phyloP scores from a whole-genome alignment of 495 filamentous ascomycete species.

The Pyrenula massariospora region DNA sequence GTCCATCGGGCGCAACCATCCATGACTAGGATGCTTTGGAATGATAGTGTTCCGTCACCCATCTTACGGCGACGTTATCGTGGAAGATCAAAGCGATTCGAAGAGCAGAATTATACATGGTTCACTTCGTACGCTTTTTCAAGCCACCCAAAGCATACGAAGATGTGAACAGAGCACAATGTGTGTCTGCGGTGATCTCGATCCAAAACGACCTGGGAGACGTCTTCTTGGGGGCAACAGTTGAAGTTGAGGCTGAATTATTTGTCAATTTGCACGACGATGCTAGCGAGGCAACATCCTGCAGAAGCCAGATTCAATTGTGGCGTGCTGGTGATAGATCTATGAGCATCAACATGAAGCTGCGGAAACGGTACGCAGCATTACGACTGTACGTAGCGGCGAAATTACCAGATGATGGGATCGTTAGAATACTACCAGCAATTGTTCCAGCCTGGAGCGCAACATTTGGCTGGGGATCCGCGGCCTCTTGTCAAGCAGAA shows the following conservation, averaged over 20 bases:
- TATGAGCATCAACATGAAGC: constrained; percentile 15
- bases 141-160: constrained; percentile 36
- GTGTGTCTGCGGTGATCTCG: constrained; percentile 50
- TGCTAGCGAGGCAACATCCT: constrained; percentile 9
- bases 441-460: constrained; percentile 48
- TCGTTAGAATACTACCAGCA: constrained; percentile 18
- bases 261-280: background rate
- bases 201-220: constrained; percentile 90
- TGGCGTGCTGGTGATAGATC: constrained; percentile 41
- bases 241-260: background rate
- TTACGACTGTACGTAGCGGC: constrained; percentile 7
- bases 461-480: constrained; percentile 21
- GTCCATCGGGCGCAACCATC: no score
- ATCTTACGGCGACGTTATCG: no score
- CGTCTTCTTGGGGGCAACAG: constrained; percentile 42
- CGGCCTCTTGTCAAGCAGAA: constrained; percentile 24
- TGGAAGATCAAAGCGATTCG: no score
- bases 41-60: no score
- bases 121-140: constrained; percentile 67
- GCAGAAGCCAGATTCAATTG: constrained; percentile 44
- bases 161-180: constrained; percentile 19
- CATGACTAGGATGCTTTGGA: no score
- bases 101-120: no score
- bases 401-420: constrained; percentile 4
- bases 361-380: constrained; percentile 3